Evolutionary conservation across 1,284 basidiomycete genomes (phyloP), one percentile per base, ranked within the genome.

Genomic region (Waitea zeae): DNA sequence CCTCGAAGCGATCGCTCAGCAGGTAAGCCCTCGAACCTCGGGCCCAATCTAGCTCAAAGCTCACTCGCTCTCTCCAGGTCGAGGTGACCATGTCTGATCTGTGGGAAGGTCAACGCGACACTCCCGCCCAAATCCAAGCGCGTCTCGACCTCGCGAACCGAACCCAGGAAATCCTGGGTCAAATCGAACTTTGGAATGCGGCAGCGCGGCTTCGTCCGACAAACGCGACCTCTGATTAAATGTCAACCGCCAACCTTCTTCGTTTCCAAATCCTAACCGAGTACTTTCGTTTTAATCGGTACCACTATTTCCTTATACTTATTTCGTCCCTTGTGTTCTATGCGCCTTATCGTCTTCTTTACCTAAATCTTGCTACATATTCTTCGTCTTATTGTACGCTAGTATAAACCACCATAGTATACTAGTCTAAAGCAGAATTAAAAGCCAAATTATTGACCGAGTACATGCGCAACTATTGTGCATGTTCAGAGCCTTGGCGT

Each of bases 21-120:
- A 71, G 61, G 69, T 67, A 40, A 11, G 50, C 39, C 22, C n/a
- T 24, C 38, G 11, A 34, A 12, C 11, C 12, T 15, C 28, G 31
- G 38, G 12, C 12, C 12, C 31, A 12, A 13, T 22, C 4, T 32
- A 14, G 12, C 17, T 15, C 19, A 33, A 24, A 24, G 12, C 9
- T 17, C 11, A 12, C 30, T 13, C 13, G 15, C 27, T 13, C 34
- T 19, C 17, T 33, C 2, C 39, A 71, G 67, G 51, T 73, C 33
- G 70, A 74, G 49, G 67, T 70, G 40, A 67, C 59, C 42, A 46
- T 74, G 38, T 59, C 68, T 7, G 63, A 72, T 12, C 58, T 75
- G 4, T 74, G 70, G 70, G 70, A 73, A 46, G 59, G 57, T 14
- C 48, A 55, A 3, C 54, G 53, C 31, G 65, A 71, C 39, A 59